These are phyloP conservation scores for Ulmus americana DNA, from an alignment of 331 rosid genomes.

Conservation along the genomic window DNA sequence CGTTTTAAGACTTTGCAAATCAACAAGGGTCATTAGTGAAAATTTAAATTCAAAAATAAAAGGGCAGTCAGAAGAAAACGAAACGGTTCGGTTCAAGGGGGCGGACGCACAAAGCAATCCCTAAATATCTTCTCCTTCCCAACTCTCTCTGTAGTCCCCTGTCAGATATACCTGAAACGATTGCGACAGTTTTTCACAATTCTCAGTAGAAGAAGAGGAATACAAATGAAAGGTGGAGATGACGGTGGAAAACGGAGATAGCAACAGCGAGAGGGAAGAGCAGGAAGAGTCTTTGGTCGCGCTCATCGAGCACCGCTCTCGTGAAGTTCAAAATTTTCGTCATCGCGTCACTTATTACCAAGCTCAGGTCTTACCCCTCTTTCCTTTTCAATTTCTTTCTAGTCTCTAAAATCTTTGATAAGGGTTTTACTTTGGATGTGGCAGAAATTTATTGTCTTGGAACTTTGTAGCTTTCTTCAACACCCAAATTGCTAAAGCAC, in stretches of 20 bases:
- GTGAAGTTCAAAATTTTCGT: conserved; percentile 56
- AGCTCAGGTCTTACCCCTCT: conserved; percentile 47
- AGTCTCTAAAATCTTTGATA: background rate
- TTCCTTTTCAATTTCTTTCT: background rate
- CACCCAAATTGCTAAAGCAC: too few relatives aligned
- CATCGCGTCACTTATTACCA: conserved; percentile 60
- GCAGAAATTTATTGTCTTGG: background rate
- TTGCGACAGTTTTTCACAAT: too few relatives aligned
- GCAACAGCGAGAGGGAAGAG: conserved; percentile 40
- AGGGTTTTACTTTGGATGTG: background rate
- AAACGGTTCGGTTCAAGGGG: too few relatives aligned
- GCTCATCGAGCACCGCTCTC: conserved; percentile 78
- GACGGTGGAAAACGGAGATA: conserved; percentile 12
- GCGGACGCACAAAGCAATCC: too few relatives aligned
- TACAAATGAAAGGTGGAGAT: background rate
- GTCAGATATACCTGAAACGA: too few relatives aligned
- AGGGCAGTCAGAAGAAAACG: too few relatives aligned
- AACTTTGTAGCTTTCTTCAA: background rate
- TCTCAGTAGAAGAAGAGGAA: too few relatives aligned
- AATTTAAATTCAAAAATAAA: too few relatives aligned
- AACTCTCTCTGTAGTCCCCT: too few relatives aligned
- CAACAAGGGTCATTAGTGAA: too few relatives aligned
- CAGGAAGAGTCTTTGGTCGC: conserved; percentile 87
- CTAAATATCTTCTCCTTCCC: too few relatives aligned
- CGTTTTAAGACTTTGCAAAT: too few relatives aligned